A percentile compares a stretch with the other conserved stretches of the same genome.
phyloP scores from a whole-genome alignment of 177 flowering plant genomes.

The Vitis hybrid region DNA sequence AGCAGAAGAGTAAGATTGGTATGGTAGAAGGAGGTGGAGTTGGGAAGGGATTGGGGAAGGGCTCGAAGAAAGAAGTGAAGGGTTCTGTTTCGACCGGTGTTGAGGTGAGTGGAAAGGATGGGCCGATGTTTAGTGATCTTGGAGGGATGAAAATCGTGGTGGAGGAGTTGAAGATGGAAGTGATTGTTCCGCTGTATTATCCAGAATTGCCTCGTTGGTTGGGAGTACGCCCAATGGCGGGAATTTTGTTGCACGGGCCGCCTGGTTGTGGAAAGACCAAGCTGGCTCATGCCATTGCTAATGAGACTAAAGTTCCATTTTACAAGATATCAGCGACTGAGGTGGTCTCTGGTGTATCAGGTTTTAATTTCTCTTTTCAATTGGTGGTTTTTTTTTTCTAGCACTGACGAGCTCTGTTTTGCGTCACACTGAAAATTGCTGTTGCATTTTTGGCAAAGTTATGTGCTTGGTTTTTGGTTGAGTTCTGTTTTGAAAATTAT shows the following conservation, averaged over 20 bases:
- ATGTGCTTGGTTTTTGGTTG: no score
- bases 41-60: slow-evolving; percentile 4
- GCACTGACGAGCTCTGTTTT: no score
- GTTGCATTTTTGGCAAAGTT: no score
- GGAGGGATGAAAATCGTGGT: slow-evolving; percentile 72
- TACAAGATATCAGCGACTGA: slow-evolving; percentile 84
- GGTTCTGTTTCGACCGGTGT: slow-evolving; percentile 6
- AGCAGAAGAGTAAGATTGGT: slow-evolving; percentile 22
- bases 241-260: slow-evolving; percentile 82
- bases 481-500: no score
- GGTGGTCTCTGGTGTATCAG: slow-evolving; percentile 90
- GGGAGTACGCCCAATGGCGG: slow-evolving; percentile 70
- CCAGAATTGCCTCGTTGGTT: slow-evolving; percentile 55
- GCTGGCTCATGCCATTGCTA: slow-evolving; percentile 90
- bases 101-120: slow-evolving; percentile 33
- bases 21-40: slow-evolving; percentile 15
- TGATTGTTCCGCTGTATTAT: slow-evolving; percentile 67
- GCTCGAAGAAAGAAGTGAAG: slow-evolving; percentile 1
- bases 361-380: slow-evolving; percentile 25
- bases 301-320: slow-evolving; percentile 81
- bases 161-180: slow-evolving; percentile 75
- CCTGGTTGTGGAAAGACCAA: slow-evolving; percentile 96
- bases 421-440: no score
- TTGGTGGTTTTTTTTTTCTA: no score
- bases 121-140: slow-evolving; percentile 76